Percentiles rank a stretch among this genome's conserved stretches.
These are phyloP conservation scores for Lyophyllum shimeji DNA, from an alignment of 768 basidiomycete species.

Conservation along the genomic window DNA sequence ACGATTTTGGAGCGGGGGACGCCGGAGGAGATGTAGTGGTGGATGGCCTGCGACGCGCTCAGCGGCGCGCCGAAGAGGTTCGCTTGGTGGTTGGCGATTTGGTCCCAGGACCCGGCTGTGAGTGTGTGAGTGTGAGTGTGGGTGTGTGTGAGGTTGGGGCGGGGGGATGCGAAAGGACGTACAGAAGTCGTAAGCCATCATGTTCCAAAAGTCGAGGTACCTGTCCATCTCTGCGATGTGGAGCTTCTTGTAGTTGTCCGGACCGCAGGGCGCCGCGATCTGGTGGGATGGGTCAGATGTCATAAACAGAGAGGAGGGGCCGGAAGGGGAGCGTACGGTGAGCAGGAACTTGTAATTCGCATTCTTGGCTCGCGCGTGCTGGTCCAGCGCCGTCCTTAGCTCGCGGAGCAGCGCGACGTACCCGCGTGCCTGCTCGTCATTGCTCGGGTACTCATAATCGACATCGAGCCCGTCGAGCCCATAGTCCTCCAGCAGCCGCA, in stretches of 20 bases:
- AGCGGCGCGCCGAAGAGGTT: conserved; percentile 72
- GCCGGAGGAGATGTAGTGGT: conserved; percentile 70
- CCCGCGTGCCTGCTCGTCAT: conserved; percentile 73
- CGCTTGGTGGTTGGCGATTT: conserved; percentile 78
- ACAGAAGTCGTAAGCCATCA: conserved; percentile 94
- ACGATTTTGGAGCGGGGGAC: conserved; percentile 80
- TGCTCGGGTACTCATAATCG: conserved; percentile 91
- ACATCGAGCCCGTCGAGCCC: conserved; percentile 91
- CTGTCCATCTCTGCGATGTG: conserved; percentile 82
- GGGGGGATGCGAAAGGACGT: conserved; percentile 19
- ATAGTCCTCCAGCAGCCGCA: conserved; percentile 85
- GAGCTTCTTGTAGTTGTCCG: conserved; percentile 80
- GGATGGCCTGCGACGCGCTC: conserved; percentile 61
- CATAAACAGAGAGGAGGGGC: background rate
- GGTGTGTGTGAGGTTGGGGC: background rate
- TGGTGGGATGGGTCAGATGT: conserved; percentile 24
- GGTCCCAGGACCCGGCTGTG: conserved; percentile 77
- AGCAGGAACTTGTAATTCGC: conserved; percentile 66
- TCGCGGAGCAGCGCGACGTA: conserved; percentile 83
- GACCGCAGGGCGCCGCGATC: conserved; percentile 94
- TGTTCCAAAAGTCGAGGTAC: conserved; percentile 93
- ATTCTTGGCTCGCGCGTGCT: conserved; percentile 59
- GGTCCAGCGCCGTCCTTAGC: conserved; percentile 72
- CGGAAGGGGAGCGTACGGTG: conserved; percentile 50
- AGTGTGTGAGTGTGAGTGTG: conserved; percentile 1